Evolutionary conservation across 2,329 filamentous ascomycete genomes (phyloP).

Genomic region (Calonectria hongkongensis): DNA sequence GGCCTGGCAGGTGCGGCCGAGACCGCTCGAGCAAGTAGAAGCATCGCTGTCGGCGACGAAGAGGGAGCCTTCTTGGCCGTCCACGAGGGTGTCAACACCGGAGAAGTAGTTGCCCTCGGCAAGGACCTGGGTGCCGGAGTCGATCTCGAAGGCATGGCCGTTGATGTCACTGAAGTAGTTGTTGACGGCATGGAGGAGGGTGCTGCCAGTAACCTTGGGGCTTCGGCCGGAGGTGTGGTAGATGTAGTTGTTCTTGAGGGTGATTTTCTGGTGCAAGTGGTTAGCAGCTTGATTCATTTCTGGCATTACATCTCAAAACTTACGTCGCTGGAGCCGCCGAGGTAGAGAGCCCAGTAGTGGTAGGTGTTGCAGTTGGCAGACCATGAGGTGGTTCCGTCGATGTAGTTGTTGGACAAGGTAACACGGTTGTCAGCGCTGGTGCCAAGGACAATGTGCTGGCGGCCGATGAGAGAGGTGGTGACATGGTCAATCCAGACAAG

Average conservation of each 20-base stretch:
- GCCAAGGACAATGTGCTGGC: conserved; percentile 77
- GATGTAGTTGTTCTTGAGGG: conserved; percentile 77
- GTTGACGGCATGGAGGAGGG: conserved; percentile 76
- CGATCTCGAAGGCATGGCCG: conserved; percentile 75
- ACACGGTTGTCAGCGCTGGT: conserved; percentile 71
- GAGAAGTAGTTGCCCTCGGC: conserved; percentile 77
- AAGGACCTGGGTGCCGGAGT: conserved; percentile 65
- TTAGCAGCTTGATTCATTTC: neutral
- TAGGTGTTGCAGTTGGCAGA: conserved; percentile 75
- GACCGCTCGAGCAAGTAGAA: conserved; percentile 63
- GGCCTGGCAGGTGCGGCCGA: conserved; percentile 70
- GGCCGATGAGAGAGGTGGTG: conserved; percentile 74
- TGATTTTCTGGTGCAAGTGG: conserved; percentile 60
- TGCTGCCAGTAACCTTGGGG: conserved; percentile 75
- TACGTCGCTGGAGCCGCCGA: conserved; percentile 73
- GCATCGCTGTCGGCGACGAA: conserved; percentile 58
- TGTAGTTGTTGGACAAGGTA: conserved; percentile 76
- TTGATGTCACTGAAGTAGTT: conserved; percentile 75
- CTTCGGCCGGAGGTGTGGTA: conserved; percentile 74
- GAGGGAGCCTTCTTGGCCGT: conserved; percentile 57
- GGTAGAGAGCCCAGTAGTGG: conserved; percentile 77
- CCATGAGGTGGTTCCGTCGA: conserved; percentile 72
- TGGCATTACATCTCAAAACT: neutral
- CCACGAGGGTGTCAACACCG: conserved; percentile 67
- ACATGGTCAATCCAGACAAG: conserved; percentile 72